Conservation (phyloP, 176 grass and related monocot species). For the Carex scoparia region DNA sequence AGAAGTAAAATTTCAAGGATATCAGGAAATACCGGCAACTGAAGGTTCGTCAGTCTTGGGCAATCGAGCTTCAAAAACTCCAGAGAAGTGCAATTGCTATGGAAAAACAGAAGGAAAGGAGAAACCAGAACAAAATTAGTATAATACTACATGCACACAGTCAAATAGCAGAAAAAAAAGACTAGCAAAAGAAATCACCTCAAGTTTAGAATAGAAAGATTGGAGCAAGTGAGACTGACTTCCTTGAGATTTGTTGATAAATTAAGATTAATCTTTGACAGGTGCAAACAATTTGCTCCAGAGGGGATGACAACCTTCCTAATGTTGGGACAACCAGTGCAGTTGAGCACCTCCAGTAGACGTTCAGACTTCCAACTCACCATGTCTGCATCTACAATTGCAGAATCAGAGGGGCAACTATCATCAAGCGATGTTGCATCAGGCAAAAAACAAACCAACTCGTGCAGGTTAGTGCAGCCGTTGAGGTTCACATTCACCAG, state of each 20-base stretch:
- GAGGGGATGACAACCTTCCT: constrained; percentile 82
- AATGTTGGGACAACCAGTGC: constrained; percentile 91
- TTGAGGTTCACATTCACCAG: constrained; percentile 90
- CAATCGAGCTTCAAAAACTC: constrained; percentile 95
- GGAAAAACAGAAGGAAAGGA: constrained; percentile 16
- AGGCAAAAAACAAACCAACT: constrained; percentile 65
- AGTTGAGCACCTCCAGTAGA: constrained; percentile 82
- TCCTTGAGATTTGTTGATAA: constrained; percentile 87
- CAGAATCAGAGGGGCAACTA: constrained; percentile 22
- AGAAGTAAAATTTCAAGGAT: neutral
- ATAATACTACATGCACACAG: neutral
- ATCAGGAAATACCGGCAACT: constrained; percentile 57
- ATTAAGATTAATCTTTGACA: constrained; percentile 96
- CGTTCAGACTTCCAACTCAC: constrained; percentile 29
- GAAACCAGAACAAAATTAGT: neutral
- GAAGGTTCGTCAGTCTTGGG: constrained; percentile 74
- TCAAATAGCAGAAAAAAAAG: neutral
- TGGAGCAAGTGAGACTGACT: constrained; percentile 75
- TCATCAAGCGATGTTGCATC: constrained; percentile 49
- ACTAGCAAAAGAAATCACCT: constrained; percentile 44
- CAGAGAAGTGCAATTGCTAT: constrained; percentile 73
- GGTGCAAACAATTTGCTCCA: constrained; percentile 47
- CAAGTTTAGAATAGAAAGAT: constrained; percentile 65
- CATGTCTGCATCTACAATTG: constrained; percentile 21
- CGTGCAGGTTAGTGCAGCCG: constrained; percentile 73